Evolutionary conservation across 108 stramenopile species (phyloP).

Genomic region (Cyclotella atomus): DNA sequence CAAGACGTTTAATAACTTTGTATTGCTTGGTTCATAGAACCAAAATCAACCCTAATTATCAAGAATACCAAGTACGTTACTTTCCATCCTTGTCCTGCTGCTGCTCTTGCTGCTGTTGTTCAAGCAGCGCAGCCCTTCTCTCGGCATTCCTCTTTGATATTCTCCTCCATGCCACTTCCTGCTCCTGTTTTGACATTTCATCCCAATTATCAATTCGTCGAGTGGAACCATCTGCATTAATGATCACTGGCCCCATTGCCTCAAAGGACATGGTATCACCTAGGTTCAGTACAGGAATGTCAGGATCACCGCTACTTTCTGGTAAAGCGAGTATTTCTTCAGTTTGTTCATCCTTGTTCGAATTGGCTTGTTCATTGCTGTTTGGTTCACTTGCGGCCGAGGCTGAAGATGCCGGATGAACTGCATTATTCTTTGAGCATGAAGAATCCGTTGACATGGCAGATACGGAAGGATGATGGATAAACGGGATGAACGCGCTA

Average conservation of each 20-base stretch:
- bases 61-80: too few relatives aligned
- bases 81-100: too few relatives aligned
- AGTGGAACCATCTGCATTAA: constrained; percentile 84
- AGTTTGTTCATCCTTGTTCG: not conserved
- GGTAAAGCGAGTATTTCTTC: constrained; percentile 40
- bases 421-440: not conserved
- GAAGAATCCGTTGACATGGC: constrained; percentile 37
- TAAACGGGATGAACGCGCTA: constrained; percentile 17
- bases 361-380: not conserved
- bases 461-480: not conserved
- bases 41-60: too few relatives aligned
- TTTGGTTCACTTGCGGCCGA: not conserved
- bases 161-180: constrained; percentile 84
- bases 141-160: constrained; percentile 88
- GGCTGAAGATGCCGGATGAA: constrained; percentile 1
- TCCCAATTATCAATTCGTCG: constrained; percentile 87
- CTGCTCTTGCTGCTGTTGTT: constrained; percentile 49
- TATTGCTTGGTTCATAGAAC: too few relatives aligned
- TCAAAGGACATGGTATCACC: constrained; percentile 83
- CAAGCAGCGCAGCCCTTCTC: constrained; percentile 61
- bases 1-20: too few relatives aligned
- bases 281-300: constrained; percentile 66
- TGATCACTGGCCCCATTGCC: constrained; percentile 85
- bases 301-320: constrained; percentile 46
- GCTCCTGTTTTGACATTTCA: constrained; percentile 74